Base-by-base conservation (phyloP, 192 early-diverging fungal genomes). In the Irineochytrium annulatum region DNA sequence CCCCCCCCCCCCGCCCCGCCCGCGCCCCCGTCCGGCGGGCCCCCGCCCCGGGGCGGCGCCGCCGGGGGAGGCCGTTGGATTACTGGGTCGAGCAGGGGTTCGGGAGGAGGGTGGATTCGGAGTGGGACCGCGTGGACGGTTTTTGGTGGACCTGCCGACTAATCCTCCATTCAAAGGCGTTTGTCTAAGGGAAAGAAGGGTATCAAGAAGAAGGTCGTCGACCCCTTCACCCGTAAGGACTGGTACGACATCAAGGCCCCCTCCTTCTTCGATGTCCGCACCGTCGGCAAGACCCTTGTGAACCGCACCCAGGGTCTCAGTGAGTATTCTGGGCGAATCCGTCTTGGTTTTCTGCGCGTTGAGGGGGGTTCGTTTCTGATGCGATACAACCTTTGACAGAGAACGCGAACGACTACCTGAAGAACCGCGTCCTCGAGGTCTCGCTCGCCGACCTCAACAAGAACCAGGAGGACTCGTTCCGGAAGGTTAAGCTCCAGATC, bases 191-290 rank as follows among this genome's bases (percentile, higher is more conserved):
- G 93, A 72, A 96, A 94, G 84, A 96, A 96, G 90, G 93, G 92
- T 68, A 81, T 93, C 69, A 96, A 96, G 90, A 96, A 96, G 91
- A 96, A 92, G 88, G 85, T 89, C 73, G 85, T 97, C 75, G 97
- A 99, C 77, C 95, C 97, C 76, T 99, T 97, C 89, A 90, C 91
- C 83, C 91, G 97, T 66, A 99, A 99, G 83, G 97, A 99, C 77
- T 99, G 97, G 97, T 99, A 97, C 77, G 94, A 96, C 77, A 86
- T 99, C 86, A 96, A 95, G 83, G 97, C 92, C 63, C 97, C 97
- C 69, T 87, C 89, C 60, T 87, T 93, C 76, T 99, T 99, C 74
- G 88, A 91, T 60, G 85, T 86, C 62, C 91, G 95, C 71, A 82
- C 91, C 66, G 87, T 92, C 60, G 97, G 97, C 69, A 99, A 99